A percentile compares a stretch with the other conserved stretches of the same genome.
Evolutionary conservation across 805 yeast species (phyloP).

Genomic region (Kuraishia ogatae): DNA sequence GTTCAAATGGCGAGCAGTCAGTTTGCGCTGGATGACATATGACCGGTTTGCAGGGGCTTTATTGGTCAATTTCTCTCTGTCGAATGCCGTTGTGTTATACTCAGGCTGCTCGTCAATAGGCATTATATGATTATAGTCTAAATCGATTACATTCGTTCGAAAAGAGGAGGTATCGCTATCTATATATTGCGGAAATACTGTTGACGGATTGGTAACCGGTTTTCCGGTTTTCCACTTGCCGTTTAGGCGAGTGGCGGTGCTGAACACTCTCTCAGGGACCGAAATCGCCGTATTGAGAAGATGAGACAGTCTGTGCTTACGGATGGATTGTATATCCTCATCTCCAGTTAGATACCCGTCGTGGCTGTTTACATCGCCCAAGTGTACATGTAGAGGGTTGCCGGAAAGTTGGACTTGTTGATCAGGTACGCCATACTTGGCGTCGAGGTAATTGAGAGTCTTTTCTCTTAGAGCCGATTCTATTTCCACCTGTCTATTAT

Average conservation of each 20-base stretch:
- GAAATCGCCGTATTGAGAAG: background rate
- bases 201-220: too few species aligned
- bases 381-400: background rate
- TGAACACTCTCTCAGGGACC: background rate
- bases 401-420: too few species aligned
- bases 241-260: background rate
- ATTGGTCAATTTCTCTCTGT: background rate
- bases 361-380: background rate
- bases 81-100: too few species aligned
- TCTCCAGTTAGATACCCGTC: background rate
- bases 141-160: background rate
- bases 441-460: background rate
- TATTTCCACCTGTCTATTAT: slow-evolving; percentile 5
- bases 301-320: background rate
- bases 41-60: background rate
- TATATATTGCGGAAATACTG: too few species aligned
- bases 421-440: background rate
- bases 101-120: background rate
- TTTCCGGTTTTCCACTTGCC: background rate
- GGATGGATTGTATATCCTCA: background rate
- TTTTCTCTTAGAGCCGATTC: slow-evolving; percentile 5
- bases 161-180: background rate
- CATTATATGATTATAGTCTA: background rate
- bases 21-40: slow-evolving; percentile 31
- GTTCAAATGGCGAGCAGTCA: slow-evolving; percentile 49